phyloP scores from a whole-genome alignment of 1,284 basidiomycete genomes.

The Volvariella surrecta region DNA sequence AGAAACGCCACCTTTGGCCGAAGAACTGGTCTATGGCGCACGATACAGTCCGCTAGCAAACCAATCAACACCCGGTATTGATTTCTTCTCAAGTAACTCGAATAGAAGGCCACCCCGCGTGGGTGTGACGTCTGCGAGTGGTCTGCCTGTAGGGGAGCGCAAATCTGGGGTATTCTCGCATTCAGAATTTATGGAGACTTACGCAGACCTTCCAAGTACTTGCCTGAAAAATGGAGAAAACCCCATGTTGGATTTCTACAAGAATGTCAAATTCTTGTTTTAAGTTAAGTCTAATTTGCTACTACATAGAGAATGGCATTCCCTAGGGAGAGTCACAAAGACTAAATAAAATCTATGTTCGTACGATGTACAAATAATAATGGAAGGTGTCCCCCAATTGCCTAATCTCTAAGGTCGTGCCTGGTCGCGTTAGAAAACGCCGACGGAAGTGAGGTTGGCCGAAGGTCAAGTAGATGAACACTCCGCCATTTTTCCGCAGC shows the following conservation, averaged over 20 bases:
- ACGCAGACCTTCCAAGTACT: conserved; percentile 66
- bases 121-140: conserved; percentile 63
- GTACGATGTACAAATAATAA: conserved; percentile 72
- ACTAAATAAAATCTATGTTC: conserved; percentile 16
- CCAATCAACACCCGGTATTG: conserved; percentile 43
- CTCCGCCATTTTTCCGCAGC: conserved; percentile 46
- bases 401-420: conserved; percentile 54
- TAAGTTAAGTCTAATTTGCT: conserved; percentile 21
- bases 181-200: conserved; percentile 76
- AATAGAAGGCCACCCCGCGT: conserved; percentile 55
- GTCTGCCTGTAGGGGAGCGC: conserved; percentile 71
- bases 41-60: conserved; percentile 37
- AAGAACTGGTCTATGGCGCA: conserved; percentile 18
- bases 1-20: conserved; percentile 15
- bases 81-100: conserved; percentile 61
- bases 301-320: too few relatives aligned
- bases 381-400: conserved; percentile 75
- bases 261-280: conserved; percentile 85
- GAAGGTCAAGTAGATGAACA: conserved; percentile 83
- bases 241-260: conserved; percentile 80
- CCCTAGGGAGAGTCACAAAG: neutral
- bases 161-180: conserved; percentile 81
- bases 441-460: conserved; percentile 88
- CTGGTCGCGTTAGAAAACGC: conserved; percentile 49
- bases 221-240: conserved; percentile 74